phyloP scores from a whole-genome alignment of 1,284 basidiomycete genomes.

The Cutaneotrichosporon sp. region DNA sequence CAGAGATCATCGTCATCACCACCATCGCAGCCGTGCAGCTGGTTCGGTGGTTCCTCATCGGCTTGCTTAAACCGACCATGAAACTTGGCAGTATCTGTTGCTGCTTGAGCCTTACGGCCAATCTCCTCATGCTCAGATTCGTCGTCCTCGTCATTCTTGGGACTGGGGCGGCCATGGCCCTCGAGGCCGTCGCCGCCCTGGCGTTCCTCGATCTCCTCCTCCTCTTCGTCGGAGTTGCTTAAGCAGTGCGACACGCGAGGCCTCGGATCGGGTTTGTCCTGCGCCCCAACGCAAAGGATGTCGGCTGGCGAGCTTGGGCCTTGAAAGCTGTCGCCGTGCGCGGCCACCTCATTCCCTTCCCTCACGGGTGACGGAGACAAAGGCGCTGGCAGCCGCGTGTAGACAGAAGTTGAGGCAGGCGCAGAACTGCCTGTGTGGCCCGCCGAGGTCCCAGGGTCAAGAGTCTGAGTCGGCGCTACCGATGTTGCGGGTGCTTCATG shows the following conservation, averaged over 20 bases:
- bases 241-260: neutral
- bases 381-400: neutral
- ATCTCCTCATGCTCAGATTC: neutral
- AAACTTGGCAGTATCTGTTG: neutral
- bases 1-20: neutral
- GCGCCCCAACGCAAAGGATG: neutral
- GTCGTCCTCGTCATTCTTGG: neutral
- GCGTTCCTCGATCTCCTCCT: neutral
- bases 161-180: too few species aligned
- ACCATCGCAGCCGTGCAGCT: neutral
- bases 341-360: neutral
- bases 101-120: neutral
- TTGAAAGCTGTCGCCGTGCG: neutral
- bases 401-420: neutral
- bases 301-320: neutral
- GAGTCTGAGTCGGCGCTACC: neutral
- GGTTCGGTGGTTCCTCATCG: neutral
- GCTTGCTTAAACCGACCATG: neutral
- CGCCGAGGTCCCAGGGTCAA: neutral
- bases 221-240: neutral
- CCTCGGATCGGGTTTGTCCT: neutral
- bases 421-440: neutral
- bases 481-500: neutral
- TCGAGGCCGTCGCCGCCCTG: neutral
- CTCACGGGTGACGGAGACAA: neutral